Conservation (phyloP, 441 rosid species). For the Eugenia klotzschiana region DNA sequence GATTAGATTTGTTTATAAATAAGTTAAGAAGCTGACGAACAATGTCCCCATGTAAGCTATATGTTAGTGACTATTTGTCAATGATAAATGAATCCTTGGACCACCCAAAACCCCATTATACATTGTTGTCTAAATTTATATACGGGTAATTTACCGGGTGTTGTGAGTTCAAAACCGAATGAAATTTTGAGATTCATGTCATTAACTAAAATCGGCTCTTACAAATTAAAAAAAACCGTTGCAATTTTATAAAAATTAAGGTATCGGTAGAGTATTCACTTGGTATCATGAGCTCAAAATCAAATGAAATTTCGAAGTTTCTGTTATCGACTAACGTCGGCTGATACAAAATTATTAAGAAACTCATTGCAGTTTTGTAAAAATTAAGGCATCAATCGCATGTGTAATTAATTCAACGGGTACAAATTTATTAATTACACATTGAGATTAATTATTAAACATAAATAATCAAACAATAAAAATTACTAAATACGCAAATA, state of each 20-base stretch:
- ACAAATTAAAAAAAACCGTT: neutral
- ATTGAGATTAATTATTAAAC: neutral
- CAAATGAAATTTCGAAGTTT: neutral
- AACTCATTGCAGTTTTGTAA: rapidly evolving
- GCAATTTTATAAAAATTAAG: too few relatives aligned
- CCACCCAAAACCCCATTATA: rapidly evolving
- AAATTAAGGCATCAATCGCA: rapidly evolving
- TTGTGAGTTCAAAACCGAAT: rapidly evolving
- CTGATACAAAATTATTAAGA: neutral
- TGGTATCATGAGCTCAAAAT: rapidly evolving
- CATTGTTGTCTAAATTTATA: neutral
- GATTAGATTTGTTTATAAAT: neutral
- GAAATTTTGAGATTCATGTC: rapidly evolving
- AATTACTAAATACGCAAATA: neutral
- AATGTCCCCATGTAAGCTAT: neutral
- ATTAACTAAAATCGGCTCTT: rapidly evolving
- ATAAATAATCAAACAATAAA: too few relatives aligned
- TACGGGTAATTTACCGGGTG: rapidly evolving
- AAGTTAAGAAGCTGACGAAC: neutral
- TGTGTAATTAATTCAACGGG: rapidly evolving
- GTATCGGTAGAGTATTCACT: neutral
- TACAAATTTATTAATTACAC: neutral
- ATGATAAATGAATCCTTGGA: neutral
- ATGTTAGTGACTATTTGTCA: rapidly evolving
- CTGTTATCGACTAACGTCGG: rapidly evolving